These are phyloP conservation scores for Pleurotus giganteus DNA, from an alignment of 768 basidiomycete species.

Conservation along the genomic window DNA sequence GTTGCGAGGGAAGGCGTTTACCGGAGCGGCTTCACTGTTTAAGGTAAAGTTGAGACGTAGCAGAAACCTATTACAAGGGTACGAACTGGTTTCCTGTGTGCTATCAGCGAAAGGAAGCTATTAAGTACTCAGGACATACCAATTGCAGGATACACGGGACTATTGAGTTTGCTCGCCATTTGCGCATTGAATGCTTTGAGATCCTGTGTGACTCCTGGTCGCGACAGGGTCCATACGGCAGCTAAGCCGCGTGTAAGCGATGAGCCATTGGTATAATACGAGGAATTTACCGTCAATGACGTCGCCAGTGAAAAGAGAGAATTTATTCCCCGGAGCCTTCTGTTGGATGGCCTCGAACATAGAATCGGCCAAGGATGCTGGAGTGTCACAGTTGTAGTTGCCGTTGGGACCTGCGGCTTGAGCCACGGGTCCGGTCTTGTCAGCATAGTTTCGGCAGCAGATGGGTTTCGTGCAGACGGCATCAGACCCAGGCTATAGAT, in stretches of 20 bases:
- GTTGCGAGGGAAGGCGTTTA: slow-evolving; percentile 55
- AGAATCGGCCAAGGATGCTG: slow-evolving; percentile 43
- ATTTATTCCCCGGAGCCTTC: slow-evolving; percentile 33
- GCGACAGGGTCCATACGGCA: slow-evolving; percentile 47
- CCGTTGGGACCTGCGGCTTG: slow-evolving; percentile 50
- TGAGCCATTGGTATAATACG: background rate
- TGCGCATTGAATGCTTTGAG: slow-evolving; percentile 45
- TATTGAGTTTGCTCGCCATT: slow-evolving; percentile 36
- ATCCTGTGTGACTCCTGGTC: slow-evolving; percentile 43
- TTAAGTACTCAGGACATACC: slow-evolving; percentile 27
- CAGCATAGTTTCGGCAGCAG: slow-evolving; percentile 54
- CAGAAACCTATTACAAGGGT: background rate
- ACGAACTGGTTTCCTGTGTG: slow-evolving; percentile 47
- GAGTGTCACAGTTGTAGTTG: slow-evolving; percentile 51
- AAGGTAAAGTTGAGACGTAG: background rate
- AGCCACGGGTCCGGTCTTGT: slow-evolving; percentile 32
- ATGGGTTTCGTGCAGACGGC: slow-evolving; percentile 61
- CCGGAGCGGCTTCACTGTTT: slow-evolving; percentile 53
- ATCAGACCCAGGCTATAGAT: slow-evolving; percentile 45
- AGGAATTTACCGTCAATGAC: slow-evolving; percentile 50
- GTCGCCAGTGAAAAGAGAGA: slow-evolving; percentile 65
- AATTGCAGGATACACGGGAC: slow-evolving; percentile 48
- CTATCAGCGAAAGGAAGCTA: background rate
- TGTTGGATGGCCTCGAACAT: slow-evolving; percentile 41
- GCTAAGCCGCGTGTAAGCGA: slow-evolving; percentile 24